phyloP scores from a whole-genome alignment of 2,329 filamentous ascomycete genomes.

The Chalaropsis thielavioides region DNA sequence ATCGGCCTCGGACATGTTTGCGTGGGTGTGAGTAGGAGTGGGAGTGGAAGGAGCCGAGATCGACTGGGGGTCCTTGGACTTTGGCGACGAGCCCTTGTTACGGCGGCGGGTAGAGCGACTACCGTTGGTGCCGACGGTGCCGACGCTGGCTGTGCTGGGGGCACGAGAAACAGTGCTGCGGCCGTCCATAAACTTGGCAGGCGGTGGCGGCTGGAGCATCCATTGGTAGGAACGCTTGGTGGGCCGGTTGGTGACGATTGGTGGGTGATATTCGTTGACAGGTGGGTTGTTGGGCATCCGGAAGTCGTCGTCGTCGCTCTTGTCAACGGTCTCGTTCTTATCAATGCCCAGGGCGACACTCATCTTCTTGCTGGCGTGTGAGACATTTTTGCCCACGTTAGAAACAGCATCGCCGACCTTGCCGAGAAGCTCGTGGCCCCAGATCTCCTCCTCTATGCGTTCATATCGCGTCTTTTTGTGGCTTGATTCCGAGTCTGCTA shows the following conservation, averaged over 20 bases:
- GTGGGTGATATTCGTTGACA: slow-evolving; percentile 75
- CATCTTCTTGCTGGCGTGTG: slow-evolving; percentile 39
- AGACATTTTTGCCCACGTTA: slow-evolving; percentile 24
- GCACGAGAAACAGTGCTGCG: slow-evolving; percentile 57
- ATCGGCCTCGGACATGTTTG: slow-evolving; percentile 28
- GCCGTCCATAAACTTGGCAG: slow-evolving; percentile 79
- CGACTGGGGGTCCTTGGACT: slow-evolving; percentile 15
- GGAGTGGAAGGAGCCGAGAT: slow-evolving; percentile 12
- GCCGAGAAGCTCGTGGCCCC: slow-evolving; percentile 44
- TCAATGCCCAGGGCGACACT: slow-evolving; percentile 40
- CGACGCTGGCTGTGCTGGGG: slow-evolving; percentile 37
- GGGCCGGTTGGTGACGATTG: slow-evolving; percentile 64
- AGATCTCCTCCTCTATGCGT: slow-evolving; percentile 74
- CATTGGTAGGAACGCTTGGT: slow-evolving; percentile 59
- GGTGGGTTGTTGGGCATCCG: slow-evolving; percentile 49
- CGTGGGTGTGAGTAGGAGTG: background rate
- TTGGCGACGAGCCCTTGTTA: slow-evolving; percentile 21
- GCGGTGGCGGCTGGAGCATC: slow-evolving; percentile 90
- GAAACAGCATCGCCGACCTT: slow-evolving; percentile 21
- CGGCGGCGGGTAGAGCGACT: slow-evolving; percentile 15
- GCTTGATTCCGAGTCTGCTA: slow-evolving; percentile 13
- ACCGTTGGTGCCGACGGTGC: slow-evolving; percentile 11
- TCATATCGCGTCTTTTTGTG: slow-evolving; percentile 50
- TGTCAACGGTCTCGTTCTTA: slow-evolving; percentile 36
- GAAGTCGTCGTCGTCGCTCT: slow-evolving; percentile 44